Evolutionary conservation across 148 eudicot species (phyloP).

Genomic region (Rhododendron mucronatum): DNA sequence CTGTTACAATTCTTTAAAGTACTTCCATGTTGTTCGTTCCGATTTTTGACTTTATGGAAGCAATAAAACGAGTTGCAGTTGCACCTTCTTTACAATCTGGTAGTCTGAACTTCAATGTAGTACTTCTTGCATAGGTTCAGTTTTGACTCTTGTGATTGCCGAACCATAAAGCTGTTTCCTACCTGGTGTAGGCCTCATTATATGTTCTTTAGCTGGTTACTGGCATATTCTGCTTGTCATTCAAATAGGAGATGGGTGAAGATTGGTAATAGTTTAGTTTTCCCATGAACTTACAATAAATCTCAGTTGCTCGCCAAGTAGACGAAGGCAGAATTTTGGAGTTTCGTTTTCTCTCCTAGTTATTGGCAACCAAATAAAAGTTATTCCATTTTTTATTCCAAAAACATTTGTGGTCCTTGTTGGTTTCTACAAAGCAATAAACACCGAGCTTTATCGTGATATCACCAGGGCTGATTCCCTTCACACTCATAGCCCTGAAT

Average conservation of each 20-base stretch:
- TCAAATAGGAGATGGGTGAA: neutral
- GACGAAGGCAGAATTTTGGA: neutral
- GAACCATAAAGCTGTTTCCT: neutral
- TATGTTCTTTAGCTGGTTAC: neutral
- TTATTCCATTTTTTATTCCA: neutral
- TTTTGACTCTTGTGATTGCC: neutral
- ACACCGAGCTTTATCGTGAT: neutral
- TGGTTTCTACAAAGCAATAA: slow-evolving; percentile 4
- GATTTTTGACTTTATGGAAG: neutral
- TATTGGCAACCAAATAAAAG: neutral
- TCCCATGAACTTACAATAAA: neutral
- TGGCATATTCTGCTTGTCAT: neutral
- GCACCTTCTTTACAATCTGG: neutral
- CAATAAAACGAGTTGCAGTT: neutral
- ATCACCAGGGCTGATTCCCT: neutral
- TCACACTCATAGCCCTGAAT: neutral
- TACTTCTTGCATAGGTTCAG: neutral
- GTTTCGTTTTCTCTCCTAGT: neutral
- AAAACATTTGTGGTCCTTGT: slow-evolving; percentile 3
- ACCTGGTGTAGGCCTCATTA: neutral
- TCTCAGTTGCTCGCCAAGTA: neutral
- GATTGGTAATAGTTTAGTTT: neutral
- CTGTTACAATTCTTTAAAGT: neutral
- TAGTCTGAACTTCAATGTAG: neutral
- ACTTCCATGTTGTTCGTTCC: neutral